These are phyloP conservation scores for Brettanomyces naardenensis DNA, from an alignment of 805 yeast species.

Conservation along the genomic window DNA sequence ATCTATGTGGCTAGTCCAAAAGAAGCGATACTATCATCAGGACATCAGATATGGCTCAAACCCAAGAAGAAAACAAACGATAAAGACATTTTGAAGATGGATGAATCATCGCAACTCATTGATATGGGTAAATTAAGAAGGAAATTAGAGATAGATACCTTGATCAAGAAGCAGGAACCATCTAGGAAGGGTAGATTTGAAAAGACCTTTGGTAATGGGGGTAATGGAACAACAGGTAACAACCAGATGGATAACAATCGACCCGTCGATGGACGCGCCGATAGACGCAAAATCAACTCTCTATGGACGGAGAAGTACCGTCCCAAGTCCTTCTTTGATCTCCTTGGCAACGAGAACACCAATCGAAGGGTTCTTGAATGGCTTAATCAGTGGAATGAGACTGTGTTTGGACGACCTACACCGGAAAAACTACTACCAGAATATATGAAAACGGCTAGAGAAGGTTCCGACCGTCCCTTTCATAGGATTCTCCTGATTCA, in stretches of 20 bases:
- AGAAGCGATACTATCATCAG: conserved; percentile 15
- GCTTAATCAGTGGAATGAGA: conserved; percentile 60
- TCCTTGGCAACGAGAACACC: conserved; percentile 60
- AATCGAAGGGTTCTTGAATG: conserved; percentile 54
- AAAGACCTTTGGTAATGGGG: conserved; percentile 3
- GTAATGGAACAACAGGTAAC: too few species aligned
- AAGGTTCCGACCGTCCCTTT: conserved; percentile 44
- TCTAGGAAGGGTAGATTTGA: conserved; percentile 5
- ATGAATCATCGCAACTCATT: conserved; percentile 8
- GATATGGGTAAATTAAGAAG: conserved; percentile 18
- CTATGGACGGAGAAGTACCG: conserved; percentile 62
- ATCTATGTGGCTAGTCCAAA: conserved; percentile 5
- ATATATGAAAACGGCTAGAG: conserved; percentile 1
- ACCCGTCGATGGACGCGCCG: neutral
- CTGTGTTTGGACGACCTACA: conserved; percentile 39
- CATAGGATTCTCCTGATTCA: conserved; percentile 64
- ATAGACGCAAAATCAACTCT: conserved; percentile 1
- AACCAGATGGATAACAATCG: neutral
- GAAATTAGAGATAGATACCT: conserved; percentile 17
- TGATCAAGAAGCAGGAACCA: conserved; percentile 7
- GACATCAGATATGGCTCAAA: conserved; percentile 15
- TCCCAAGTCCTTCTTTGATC: conserved; percentile 54
- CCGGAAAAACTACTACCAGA: conserved; percentile 8
- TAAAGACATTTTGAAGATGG: conserved; percentile 7
- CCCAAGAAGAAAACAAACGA: conserved; percentile 8